phyloP scores from a whole-genome alignment of 495 filamentous ascomycete species.

The Aspergillus taichungensis region DNA sequence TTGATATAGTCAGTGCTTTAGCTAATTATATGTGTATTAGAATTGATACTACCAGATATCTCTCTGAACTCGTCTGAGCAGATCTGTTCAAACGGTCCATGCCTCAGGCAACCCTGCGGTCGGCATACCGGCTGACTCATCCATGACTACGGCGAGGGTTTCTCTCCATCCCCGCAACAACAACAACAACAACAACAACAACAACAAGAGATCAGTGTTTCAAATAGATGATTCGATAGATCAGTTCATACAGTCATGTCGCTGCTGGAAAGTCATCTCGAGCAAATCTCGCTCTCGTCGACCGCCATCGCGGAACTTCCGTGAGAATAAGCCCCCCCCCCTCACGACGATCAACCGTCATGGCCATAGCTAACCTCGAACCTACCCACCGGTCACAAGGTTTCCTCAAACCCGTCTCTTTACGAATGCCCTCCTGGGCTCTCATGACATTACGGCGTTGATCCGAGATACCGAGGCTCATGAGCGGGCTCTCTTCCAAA shows the following conservation, averaged over 20 bases:
- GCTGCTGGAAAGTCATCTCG: slow-evolving; percentile 73
- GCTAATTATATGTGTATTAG: no score
- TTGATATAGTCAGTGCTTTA: no score
- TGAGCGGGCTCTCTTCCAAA: slow-evolving; percentile 90
- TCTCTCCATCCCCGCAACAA: no score
- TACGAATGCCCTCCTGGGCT: slow-evolving; percentile 81
- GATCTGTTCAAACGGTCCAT: no score
- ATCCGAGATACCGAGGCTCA: slow-evolving; percentile 95
- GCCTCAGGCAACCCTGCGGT: no score
- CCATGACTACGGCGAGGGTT: neutral
- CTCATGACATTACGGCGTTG: slow-evolving; percentile 83
- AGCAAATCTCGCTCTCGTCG: slow-evolving; percentile 81
- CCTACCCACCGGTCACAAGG: slow-evolving; percentile 29
- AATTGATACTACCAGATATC: no score
- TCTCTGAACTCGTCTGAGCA: no score
- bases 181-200: no score
- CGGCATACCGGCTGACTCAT: neutral
- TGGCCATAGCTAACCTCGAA: neutral
- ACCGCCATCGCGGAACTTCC: slow-evolving; percentile 76
- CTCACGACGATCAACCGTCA: neutral
- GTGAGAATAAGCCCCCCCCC: slow-evolving; percentile 37
- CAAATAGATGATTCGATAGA: neutral
- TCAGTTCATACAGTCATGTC: slow-evolving; percentile 46
- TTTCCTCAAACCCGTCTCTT: slow-evolving; percentile 92
- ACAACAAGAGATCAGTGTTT: no score